Evolutionary conservation across 805 yeast species (phyloP).

Genomic region (Metschnikowia santaceciliae): DNA sequence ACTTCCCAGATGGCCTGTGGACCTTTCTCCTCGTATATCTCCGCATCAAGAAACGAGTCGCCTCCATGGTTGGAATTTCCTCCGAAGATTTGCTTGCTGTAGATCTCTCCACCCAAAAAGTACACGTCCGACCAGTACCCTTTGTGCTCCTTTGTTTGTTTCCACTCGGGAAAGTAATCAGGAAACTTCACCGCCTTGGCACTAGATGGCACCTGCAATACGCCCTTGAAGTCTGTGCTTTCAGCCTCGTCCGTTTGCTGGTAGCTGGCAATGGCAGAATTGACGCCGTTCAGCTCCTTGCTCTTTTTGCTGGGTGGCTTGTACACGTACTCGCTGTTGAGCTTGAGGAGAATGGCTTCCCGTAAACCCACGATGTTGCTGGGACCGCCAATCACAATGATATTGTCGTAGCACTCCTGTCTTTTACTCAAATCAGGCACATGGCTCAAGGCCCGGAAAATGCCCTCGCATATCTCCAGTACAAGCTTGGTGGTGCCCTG

Average conservation of each 20-base stretch:
- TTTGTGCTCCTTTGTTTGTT: conserved; percentile 43
- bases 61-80: conserved; percentile 49
- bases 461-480: conserved; percentile 46
- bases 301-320: conserved; percentile 26
- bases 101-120: conserved; percentile 84
- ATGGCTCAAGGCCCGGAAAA: conserved; percentile 49
- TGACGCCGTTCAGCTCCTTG: conserved; percentile 27
- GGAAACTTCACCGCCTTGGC: conserved; percentile 69
- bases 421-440: conserved; percentile 67
- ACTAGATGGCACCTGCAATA: conserved; percentile 73
- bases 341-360: conserved; percentile 58
- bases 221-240: conserved; percentile 12
- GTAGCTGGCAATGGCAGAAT: conserved; percentile 38
- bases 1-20: conserved; percentile 80
- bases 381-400: conserved; percentile 78
- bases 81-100: conserved; percentile 79
- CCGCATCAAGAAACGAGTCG: conserved; percentile 64
- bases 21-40: conserved; percentile 72
- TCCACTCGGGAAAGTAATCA: conserved; percentile 95
- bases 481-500: conserved; percentile 69
- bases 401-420: conserved; percentile 81
- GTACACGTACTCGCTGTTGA: conserved; percentile 55
- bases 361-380: conserved; percentile 70
- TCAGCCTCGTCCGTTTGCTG: conserved; percentile 40
- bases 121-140: conserved; percentile 71